Percentiles rank a stretch among this genome's conserved stretches.
Evolutionary conservation across 2,329 filamentous ascomycete genomes (phyloP).

Genomic region (Diaporthe citrichinensis): DNA sequence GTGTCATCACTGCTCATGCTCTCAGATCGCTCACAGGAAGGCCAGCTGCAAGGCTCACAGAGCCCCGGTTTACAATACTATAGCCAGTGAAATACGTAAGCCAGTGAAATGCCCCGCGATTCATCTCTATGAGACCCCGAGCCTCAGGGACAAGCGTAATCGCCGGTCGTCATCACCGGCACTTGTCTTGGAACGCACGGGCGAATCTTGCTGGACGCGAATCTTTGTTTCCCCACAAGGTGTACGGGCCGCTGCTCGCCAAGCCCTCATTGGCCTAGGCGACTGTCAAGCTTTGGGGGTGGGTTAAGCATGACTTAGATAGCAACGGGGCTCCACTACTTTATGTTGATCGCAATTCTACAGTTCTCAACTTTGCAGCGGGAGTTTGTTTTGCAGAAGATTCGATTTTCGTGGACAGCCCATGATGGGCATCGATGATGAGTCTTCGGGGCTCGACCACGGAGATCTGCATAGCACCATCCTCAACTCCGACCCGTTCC

Average conservation of each 20-base stretch:
- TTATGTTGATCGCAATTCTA: slow-evolving; percentile 19
- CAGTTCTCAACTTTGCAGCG: background rate
- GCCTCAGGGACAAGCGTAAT: slow-evolving; percentile 13
- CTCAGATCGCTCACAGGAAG: background rate
- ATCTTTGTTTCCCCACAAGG: slow-evolving; percentile 10
- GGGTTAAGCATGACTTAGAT: slow-evolving; percentile 26
- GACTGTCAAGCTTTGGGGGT: slow-evolving; percentile 12
- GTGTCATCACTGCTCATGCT: background rate
- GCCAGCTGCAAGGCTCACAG: background rate
- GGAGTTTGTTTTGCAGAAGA: background rate
- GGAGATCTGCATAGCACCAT: background rate
- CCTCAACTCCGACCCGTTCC: background rate
- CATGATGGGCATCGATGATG: slow-evolving; percentile 8
- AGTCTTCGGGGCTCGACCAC: background rate
- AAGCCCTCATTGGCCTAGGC: slow-evolving; percentile 2
- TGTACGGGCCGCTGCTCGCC: slow-evolving; percentile 12
- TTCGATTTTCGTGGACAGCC: background rate
- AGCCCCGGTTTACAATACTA: no score
- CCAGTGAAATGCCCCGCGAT: slow-evolving; percentile 6
- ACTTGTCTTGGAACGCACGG: slow-evolving; percentile 3
- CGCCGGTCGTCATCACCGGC: slow-evolving; percentile 24
- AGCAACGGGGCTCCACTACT: slow-evolving; percentile 6
- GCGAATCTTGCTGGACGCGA: slow-evolving; percentile 21
- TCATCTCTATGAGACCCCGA: slow-evolving; percentile 5
- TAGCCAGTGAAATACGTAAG: background rate